A percentile compares a stretch with the other conserved stretches of the same genome.
Conservation (phyloP, 2,329 filamentous ascomycete species). For the Neofusicoccum parvum region DNA sequence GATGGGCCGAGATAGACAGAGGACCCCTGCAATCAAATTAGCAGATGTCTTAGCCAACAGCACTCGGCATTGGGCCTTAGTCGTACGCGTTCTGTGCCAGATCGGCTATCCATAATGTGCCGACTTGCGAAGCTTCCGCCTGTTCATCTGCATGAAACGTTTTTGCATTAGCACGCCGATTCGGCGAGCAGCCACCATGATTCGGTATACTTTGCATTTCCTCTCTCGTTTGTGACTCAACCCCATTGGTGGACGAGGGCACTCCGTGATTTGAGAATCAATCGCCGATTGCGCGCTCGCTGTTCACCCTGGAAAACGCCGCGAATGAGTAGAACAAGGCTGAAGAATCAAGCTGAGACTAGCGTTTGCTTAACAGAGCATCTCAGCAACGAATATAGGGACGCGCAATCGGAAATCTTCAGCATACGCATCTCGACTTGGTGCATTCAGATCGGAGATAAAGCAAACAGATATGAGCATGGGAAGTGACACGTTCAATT, state of each 20-base stretch:
- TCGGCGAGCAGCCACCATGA: background rate
- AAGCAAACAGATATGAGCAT: too few species aligned
- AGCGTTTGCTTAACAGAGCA: background rate
- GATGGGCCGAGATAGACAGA: background rate
- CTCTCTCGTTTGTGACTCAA: too few species aligned
- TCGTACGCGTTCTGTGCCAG: background rate
- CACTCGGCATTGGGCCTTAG: background rate
- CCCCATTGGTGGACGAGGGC: too few species aligned
- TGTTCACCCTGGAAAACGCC: too few species aligned
- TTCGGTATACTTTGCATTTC: background rate
- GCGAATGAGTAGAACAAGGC: background rate
- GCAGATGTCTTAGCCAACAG: background rate
- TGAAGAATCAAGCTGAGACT: background rate
- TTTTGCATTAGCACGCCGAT: background rate
- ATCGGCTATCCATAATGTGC: background rate
- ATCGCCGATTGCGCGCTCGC: too few species aligned
- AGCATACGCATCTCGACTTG: too few species aligned
- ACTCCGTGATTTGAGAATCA: too few species aligned
- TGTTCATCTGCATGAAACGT: background rate
- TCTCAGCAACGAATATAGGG: too few species aligned
- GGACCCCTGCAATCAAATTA: background rate
- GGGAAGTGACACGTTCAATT: too few species aligned
- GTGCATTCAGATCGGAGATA: too few species aligned
- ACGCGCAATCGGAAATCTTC: too few species aligned
- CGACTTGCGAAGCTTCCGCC: background rate